phyloP scores from a whole-genome alignment of 345 rosid species.

The Diplotaxis tenuifolia region DNA sequence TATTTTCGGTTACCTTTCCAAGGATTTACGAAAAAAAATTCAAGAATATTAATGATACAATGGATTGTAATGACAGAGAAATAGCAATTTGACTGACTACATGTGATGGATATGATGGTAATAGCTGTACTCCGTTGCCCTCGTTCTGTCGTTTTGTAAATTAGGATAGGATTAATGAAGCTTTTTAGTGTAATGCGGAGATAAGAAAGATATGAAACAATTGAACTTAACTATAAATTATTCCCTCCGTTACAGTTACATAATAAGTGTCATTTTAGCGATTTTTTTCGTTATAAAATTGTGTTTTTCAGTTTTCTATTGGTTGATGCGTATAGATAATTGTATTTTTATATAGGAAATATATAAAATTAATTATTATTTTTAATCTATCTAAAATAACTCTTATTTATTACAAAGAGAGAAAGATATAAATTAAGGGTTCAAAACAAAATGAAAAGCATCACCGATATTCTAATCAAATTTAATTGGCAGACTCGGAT shows the following conservation, averaged over 20 bases:
- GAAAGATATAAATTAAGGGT: neutral
- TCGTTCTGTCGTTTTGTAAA: neutral
- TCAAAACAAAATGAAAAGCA: neutral
- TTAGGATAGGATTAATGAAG: too few relatives aligned
- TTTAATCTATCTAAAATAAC: too few relatives aligned
- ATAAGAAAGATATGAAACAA: neutral
- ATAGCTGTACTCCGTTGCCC: neutral
- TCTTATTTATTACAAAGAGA: too few relatives aligned
- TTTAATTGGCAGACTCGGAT: neutral
- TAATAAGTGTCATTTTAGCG: too few relatives aligned
- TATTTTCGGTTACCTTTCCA: neutral
- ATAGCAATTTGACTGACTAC: neutral
- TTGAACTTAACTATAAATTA: neutral
- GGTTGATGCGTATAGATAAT: too few relatives aligned
- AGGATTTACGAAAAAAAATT: neutral
- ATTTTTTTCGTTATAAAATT: too few relatives aligned
- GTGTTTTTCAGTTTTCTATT: too few relatives aligned
- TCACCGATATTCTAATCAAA: neutral
- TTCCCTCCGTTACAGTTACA: too few relatives aligned
- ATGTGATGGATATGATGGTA: neutral
- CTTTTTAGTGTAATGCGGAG: too few relatives aligned
- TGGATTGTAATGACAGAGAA: neutral
- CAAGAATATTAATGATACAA: neutral
- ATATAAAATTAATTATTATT: too few relatives aligned
- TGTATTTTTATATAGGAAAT: too few relatives aligned